phyloP scores from a whole-genome alignment of 768 basidiomycete genomes.

The Kwoniella newhampshirensis region DNA sequence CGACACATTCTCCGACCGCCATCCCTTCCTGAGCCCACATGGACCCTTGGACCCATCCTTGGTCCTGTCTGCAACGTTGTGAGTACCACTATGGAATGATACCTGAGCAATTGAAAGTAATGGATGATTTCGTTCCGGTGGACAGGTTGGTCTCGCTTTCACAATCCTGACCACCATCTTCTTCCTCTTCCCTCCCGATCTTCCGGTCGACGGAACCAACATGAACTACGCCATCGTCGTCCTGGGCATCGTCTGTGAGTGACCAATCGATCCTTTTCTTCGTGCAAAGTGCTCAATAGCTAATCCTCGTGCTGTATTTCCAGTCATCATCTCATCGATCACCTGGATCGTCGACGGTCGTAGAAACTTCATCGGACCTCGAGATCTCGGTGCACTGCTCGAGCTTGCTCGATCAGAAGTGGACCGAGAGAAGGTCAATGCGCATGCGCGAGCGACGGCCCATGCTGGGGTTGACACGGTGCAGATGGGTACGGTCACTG shows the following conservation, averaged over 20 bases:
- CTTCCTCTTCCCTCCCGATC: conserved; percentile 46
- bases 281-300: not conserved
- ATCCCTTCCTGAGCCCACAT: conserved; percentile 48
- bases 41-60: conserved; percentile 47
- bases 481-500: not conserved
- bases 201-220: conserved; percentile 33
- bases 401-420: conserved; percentile 33
- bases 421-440: conserved; percentile 1
- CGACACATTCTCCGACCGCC: conserved; percentile 30
- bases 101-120: not conserved
- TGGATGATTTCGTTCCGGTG: not conserved
- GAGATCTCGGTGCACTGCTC: conserved; percentile 39
- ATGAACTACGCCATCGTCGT: conserved; percentile 51
- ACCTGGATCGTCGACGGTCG: conserved; percentile 50
- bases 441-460: not conserved
- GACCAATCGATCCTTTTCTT: not conserved
- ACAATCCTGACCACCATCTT: conserved; percentile 50
- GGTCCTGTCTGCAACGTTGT: conserved; percentile 38
- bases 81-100: conserved; percentile 3
- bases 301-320: not conserved
- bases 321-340: conserved; percentile 37
- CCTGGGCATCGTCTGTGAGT: conserved; percentile 40
- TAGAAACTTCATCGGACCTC: conserved; percentile 45
- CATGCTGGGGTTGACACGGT: not conserved
- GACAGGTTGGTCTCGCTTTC: conserved; percentile 45